Base-by-base conservation (phyloP, 2,329 filamentous ascomycete species). In the Lecanicillium sp. region DNA sequence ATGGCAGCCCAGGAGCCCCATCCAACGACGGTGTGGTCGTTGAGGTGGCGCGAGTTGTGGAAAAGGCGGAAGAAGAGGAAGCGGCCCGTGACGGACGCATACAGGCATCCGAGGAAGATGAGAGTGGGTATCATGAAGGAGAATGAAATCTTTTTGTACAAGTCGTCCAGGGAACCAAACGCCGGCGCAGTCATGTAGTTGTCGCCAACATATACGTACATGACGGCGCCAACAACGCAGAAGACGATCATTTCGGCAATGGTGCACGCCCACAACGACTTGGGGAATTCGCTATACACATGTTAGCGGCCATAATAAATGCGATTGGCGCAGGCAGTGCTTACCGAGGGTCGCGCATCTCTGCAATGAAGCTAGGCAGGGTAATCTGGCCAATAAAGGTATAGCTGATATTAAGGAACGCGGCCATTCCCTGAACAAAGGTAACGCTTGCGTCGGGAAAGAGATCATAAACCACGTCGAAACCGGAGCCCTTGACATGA, bases 331-430 rank as follows among this genome's bases (percentile, higher is more conserved):
- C 20, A 8, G 5, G 7, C 1, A 14, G 14, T 29, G 8, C 65
- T 41, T 59, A 71, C 70, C 67, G 63, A 2, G 79, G 79, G 23
- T 83, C 74, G 49, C 72, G 86, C 90, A 96, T 96, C 67, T 96
- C 90, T 3, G 90, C 90, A 55, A 96, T 96, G 70, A 96, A 96
- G 57, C 86, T 91, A 1, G 90, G 90, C 12, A 96, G 75, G 0
- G 90, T 95, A 58, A 95, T 95, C 63, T 96, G 90, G 0, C 90
- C 90, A 56, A 96, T 95, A 62, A 96, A 95, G 0, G 90, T 95
- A 64, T 95, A 96, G 67, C 84, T 88, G 62, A 96, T 96, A 67
- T 96, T 96, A 64, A 96, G 76, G 67, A 95, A 95, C 0, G 90
- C 90, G 45, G 83, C 89, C 75, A 95, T 84, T 19, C 84, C 90